phyloP scores from a whole-genome alignment of 2,329 filamentous ascomycete species.

The Diplodia scrobiculata region DNA sequence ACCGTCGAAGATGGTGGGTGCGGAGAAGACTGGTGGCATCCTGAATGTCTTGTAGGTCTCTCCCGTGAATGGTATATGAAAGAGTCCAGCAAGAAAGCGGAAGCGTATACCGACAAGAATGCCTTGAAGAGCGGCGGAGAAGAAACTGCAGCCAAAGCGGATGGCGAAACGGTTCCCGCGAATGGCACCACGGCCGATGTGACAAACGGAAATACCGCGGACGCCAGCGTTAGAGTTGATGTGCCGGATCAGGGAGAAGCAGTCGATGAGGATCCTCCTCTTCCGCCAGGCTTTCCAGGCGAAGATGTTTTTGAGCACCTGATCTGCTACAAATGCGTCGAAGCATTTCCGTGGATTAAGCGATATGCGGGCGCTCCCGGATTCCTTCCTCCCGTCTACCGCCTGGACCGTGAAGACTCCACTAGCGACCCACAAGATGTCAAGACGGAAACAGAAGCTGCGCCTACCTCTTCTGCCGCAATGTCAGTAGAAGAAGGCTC shows the following conservation, averaged over 20 bases:
- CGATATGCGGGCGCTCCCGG: conserved; percentile 77
- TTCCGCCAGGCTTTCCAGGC: conserved; percentile 81
- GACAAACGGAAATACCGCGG: conserved; percentile 40
- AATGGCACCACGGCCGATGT: not conserved
- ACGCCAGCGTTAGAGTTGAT: conserved; percentile 31
- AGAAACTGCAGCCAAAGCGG: not conserved
- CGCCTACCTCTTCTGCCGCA: not conserved
- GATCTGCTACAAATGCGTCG: conserved; percentile 91
- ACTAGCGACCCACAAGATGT: conserved; percentile 1
- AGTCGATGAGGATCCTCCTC: conserved; percentile 60
- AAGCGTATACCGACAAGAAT: conserved; percentile 32
- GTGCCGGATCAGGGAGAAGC: conserved; percentile 57
- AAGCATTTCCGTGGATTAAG: conserved; percentile 89
- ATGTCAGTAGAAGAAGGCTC: conserved; percentile 30
- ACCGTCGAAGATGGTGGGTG: conserved; percentile 80
- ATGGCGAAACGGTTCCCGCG: not conserved
- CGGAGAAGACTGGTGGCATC: conserved; percentile 97
- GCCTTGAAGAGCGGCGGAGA: conserved; percentile 9
- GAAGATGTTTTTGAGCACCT: conserved; percentile 90
- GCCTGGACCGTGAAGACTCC: conserved; percentile 37
- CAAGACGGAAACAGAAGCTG: not conserved
- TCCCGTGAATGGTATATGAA: conserved; percentile 70
- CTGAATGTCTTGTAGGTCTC: conserved; percentile 83
- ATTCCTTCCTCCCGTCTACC: conserved; percentile 74
- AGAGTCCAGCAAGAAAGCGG: conserved; percentile 34